phyloP scores from a whole-genome alignment of 2,329 filamentous ascomycete genomes.

The Mariannaea sp. region DNA sequence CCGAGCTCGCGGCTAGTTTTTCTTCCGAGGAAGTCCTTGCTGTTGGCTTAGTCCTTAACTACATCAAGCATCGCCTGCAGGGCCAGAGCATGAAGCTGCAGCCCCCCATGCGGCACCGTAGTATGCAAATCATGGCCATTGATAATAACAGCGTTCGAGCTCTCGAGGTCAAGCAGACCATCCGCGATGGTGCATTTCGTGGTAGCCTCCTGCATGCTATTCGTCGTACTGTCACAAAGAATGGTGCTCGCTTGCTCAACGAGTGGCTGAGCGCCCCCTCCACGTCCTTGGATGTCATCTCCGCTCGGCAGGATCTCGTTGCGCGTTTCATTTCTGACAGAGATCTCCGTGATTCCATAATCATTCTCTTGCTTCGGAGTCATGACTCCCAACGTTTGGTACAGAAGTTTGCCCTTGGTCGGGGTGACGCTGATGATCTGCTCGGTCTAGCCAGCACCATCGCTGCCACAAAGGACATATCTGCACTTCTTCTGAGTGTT shows the following conservation, averaged over 20 bases:
- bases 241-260: conserved; percentile 81
- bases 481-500: conserved; percentile 48
- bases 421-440: conserved; percentile 91
- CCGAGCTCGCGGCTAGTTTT: conserved; percentile 60
- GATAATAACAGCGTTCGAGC: conserved; percentile 91
- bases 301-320: conserved; percentile 80
- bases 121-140: conserved; percentile 81
- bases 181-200: conserved; percentile 76
- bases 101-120: conserved; percentile 75
- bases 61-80: conserved; percentile 78
- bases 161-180: conserved; percentile 85
- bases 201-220: conserved; percentile 92
- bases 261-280: conserved; percentile 90
- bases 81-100: conserved; percentile 82
- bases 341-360: conserved; percentile 71
- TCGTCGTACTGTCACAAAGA: conserved; percentile 86
- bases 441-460: conserved; percentile 84
- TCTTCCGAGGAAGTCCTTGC: conserved; percentile 72
- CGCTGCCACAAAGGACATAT: conserved; percentile 70
- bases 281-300: conserved; percentile 80
- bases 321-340: conserved; percentile 70
- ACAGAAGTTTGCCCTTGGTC: conserved; percentile 90
- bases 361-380: conserved; percentile 70
- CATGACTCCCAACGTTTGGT: conserved; percentile 88
- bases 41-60: conserved; percentile 80